Conservation (phyloP, 306 rosid genomes). For the Malus sieversii region DNA sequence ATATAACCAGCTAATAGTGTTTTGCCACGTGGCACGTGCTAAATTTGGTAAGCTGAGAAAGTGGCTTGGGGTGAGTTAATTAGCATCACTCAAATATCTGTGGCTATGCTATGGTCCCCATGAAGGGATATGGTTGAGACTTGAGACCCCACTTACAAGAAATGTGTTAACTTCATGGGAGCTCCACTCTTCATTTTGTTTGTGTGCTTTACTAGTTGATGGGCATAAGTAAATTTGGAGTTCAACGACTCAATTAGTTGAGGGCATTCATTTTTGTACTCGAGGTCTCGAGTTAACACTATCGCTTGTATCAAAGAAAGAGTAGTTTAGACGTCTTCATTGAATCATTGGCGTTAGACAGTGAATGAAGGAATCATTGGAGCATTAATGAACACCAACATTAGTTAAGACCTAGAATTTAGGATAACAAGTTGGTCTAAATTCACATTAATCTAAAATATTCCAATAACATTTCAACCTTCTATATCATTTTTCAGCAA, state of each 20-base stretch:
- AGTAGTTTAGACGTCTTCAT: no score
- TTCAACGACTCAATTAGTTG: fast-evolving
- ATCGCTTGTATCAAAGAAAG: no score
- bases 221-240: neutral
- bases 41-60: neutral
- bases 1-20: constrained; percentile 5
- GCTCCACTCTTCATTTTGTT: neutral
- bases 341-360: no score
- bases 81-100: constrained; percentile 20
- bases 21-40: constrained; percentile 11
- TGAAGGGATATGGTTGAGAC: constrained; percentile 5
- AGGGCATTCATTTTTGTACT: no score
- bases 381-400: no score
- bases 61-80: neutral
- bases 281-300: neutral
- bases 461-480: neutral
- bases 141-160: neutral
- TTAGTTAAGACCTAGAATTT: neutral
- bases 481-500: neutral
- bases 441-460: neutral
- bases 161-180: neutral
- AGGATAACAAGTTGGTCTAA: neutral
- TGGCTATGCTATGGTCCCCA: constrained; percentile 14
- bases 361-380: neutral
- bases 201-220: neutral